These are phyloP conservation scores for Iberis pinnata DNA, from an alignment of 345 rosid species.

Conservation along the genomic window DNA sequence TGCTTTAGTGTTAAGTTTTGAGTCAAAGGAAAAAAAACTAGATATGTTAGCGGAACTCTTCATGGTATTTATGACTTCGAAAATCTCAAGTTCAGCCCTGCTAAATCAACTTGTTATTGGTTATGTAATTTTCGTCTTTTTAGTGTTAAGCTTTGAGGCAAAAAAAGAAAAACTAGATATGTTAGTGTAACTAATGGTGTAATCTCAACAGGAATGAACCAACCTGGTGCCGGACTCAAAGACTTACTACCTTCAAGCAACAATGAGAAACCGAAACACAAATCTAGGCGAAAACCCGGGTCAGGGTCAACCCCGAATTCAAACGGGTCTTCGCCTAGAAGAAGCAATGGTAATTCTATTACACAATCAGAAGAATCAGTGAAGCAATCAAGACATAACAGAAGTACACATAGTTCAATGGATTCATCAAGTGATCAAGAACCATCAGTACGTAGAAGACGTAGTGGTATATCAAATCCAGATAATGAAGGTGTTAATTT, in stretches of 20 bases:
- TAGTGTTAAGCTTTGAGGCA: no score
- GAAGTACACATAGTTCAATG: slow-evolving; percentile 26
- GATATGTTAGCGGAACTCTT: no score
- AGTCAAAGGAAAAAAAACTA: no score
- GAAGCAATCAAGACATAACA: slow-evolving; percentile 24
- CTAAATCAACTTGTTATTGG: no score
- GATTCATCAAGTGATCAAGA: slow-evolving; percentile 28
- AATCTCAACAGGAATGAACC: slow-evolving; percentile 16
- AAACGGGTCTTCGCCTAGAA: slow-evolving; percentile 24
- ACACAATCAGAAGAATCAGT: slow-evolving; percentile 19
- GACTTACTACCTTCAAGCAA: slow-evolving; percentile 22
- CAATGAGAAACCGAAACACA: slow-evolving; percentile 28
- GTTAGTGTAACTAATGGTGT: background rate
- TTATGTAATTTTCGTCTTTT: no score
- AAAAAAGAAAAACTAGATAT: background rate
- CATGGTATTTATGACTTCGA: no score
- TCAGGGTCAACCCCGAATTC: background rate
- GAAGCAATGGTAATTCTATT: slow-evolving; percentile 19
- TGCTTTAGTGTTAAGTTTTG: no score
- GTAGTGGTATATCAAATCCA: slow-evolving; percentile 4
- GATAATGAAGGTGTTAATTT: slow-evolving; percentile 14
- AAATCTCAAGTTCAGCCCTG: no score
- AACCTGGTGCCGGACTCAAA: slow-evolving; percentile 21
- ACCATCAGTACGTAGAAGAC: slow-evolving; percentile 28
- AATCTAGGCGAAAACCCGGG: slow-evolving; percentile 19